Percentiles rank a stretch among this genome's conserved stretches.
Conservation (phyloP, 495 filamentous ascomycete species). For the Xylaria flabelliformis region DNA sequence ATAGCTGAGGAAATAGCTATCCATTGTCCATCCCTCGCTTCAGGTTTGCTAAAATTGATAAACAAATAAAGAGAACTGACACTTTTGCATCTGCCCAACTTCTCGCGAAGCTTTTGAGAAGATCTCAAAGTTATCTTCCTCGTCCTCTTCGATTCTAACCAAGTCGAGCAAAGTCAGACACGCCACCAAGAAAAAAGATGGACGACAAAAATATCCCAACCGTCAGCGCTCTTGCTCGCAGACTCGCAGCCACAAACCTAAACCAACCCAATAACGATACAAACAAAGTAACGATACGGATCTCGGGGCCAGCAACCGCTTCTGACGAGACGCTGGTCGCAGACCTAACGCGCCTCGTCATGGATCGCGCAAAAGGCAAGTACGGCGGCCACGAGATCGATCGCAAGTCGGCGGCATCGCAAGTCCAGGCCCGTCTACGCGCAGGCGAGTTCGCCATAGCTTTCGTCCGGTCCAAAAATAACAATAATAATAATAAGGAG, state of each 20-base stretch:
- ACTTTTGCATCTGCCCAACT: not conserved
- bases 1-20: not conserved
- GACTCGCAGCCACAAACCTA: not conserved
- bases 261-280: no score
- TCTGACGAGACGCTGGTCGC: conserved; percentile 14
- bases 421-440: conserved; percentile 26
- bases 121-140: not conserved
- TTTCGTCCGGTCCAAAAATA: not conserved
- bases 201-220: not conserved
- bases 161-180: not conserved
- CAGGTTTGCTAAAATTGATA: not conserved
- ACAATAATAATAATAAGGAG: not conserved
- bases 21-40: not conserved
- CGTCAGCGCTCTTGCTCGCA: not conserved
- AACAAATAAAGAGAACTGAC: not conserved
- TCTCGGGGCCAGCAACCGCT: conserved; percentile 23
- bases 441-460: conserved; percentile 33
- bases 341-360: conserved; percentile 27
- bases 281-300: conserved; percentile 14
- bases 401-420: conserved; percentile 14
- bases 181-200: not conserved
- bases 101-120: not conserved
- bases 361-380: conserved; percentile 13
- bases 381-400: conserved; percentile 14
- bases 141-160: not conserved